Conservation (phyloP, 495 filamentous ascomycete genomes). For the Trichoderma gamsii region DNA sequence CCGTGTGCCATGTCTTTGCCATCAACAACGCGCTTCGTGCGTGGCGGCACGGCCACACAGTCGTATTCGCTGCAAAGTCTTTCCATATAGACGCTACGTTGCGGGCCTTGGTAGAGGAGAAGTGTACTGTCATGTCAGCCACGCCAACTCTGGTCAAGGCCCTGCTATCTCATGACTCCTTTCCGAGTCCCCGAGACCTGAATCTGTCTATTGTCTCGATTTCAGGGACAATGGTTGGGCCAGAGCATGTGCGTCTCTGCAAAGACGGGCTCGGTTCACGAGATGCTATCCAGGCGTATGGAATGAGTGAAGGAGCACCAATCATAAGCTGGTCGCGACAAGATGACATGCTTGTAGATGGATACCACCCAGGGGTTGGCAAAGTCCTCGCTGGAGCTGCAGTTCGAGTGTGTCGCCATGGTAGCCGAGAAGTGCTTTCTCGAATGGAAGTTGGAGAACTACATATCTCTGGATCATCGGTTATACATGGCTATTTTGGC, state of each 20-base stretch:
- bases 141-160: conserved; percentile 36
- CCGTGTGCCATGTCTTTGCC: conserved; percentile 34
- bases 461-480: conserved; percentile 30
- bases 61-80: conserved; percentile 28
- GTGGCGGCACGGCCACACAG: conserved; percentile 31
- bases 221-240: conserved; percentile 27
- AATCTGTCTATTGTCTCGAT: conserved; percentile 28
- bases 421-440: conserved; percentile 21
- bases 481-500: conserved; percentile 31
- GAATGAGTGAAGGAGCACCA: conserved; percentile 39
- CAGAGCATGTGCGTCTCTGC: conserved; percentile 28
- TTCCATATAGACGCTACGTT: conserved; percentile 32
- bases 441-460: conserved; percentile 36
- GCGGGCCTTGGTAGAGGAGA: conserved; percentile 27
- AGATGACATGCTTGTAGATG: conserved; percentile 20
- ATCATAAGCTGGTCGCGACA: conserved; percentile 25
- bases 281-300: conserved; percentile 32
- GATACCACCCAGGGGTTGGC: conserved; percentile 26
- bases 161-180: conserved; percentile 22
- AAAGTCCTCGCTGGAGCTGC: conserved; percentile 28
- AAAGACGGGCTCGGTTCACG: conserved; percentile 25
- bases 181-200: conserved; percentile 20
- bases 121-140: conserved; percentile 27
- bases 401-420: conserved; percentile 33
- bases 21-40: conserved; percentile 28